Evolutionary conservation across 2,329 filamentous ascomycete species (phyloP), one percentile per base, ranked within the genome.

Genomic region (Penicillium digitatum): DNA sequence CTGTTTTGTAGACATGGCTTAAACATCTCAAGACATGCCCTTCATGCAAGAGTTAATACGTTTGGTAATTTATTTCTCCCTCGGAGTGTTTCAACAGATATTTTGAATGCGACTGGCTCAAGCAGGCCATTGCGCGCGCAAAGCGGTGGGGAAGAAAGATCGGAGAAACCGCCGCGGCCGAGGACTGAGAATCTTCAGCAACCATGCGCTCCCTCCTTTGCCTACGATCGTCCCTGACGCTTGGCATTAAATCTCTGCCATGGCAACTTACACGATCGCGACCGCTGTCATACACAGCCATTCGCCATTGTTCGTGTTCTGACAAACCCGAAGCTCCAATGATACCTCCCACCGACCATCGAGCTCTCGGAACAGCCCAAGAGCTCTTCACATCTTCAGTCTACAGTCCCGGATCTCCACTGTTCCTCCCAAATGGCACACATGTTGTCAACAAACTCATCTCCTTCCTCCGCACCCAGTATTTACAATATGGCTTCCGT

Each of bases 401-500:
- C 35, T 92, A 91, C 71, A 94, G 89, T 66, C 90, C 91, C 3
- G 90, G 90, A 1, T 94, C 90, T 16, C 90, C 90, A 3, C 85
- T 95, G 11, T 90, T 95, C 66, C 81, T 92, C 6, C 90, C 90
- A 22, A 87, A 90, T 68, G 91, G 91, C 61, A 82, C 90, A 0
- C 85, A 86, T 54, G 83, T 95, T 63, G 91, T 95, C 77, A 92
- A 94, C 69, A 87, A 89, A 52, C 83, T 95, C 22, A 84, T 90
- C 56, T 81, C 87, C 40, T 95, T 94, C 68, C 80, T 95, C 53
- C 87, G 90, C 60, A 86, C 86, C 56, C 90, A 95, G 69, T 95
- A 95, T 68, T 83, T 87, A 26, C 83, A 86, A 60, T 94, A 93
- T 73, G 90, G 90, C 56, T 95, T 93, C 70, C 82, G 91, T 62